Percentiles rank a stretch among this genome's conserved stretches.
These are phyloP conservation scores for Pestalotiopsis sp. DNA, from an alignment of 2,329 filamentous ascomycete species.

Conservation along the genomic window DNA sequence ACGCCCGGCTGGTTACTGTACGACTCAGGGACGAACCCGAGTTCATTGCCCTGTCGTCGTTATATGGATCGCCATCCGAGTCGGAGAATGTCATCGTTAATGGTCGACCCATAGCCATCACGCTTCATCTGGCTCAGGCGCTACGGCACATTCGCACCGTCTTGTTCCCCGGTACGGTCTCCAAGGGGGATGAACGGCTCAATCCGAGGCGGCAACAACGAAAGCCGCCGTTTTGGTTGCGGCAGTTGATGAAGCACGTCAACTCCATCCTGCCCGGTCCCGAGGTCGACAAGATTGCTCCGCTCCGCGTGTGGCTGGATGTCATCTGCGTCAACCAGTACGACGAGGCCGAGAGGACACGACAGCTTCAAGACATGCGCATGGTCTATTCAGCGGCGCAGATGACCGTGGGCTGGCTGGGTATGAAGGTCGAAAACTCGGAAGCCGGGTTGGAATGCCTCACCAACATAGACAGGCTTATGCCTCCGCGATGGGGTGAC, in stretches of 20 bases:
- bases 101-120: constrained; percentile 1
- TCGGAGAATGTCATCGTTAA: constrained; percentile 11
- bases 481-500: constrained; percentile 36
- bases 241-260: constrained; percentile 8
- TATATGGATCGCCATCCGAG: constrained; percentile 10
- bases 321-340: constrained; percentile 15
- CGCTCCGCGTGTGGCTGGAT: constrained; percentile 14
- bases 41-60: constrained; percentile 15
- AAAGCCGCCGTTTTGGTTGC: constrained; percentile 4
- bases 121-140: constrained; percentile 13
- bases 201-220: not conserved
- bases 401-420: constrained; percentile 16
- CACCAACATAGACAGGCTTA: constrained; percentile 31
- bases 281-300: constrained; percentile 5
- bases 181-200: not conserved
- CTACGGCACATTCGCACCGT: constrained; percentile 8
- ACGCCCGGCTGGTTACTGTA: constrained; percentile 11
- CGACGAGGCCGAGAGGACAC: constrained; percentile 8
- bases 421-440: constrained; percentile 17
- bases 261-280: constrained; percentile 12
- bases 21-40: constrained; percentile 13
- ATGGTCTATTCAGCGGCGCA: constrained; percentile 9
- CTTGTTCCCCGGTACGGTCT: not conserved
- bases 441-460: constrained; percentile 29
- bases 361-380: constrained; percentile 8